These are phyloP conservation scores for Sequoiadendron giganteum DNA, from an alignment of 75 land plant species.

Conservation along the genomic window DNA sequence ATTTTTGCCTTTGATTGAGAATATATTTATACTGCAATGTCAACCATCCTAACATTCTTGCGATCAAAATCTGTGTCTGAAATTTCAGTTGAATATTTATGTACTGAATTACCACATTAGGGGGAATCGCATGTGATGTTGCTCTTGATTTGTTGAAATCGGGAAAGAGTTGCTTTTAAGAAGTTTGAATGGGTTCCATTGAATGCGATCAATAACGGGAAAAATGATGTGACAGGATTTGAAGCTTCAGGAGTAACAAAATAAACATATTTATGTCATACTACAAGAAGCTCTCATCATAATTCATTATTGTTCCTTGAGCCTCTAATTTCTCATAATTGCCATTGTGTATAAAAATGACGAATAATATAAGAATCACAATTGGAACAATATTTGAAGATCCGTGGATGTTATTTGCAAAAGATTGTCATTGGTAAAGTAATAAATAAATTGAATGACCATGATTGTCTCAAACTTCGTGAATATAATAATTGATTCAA, in stretches of 20 bases:
- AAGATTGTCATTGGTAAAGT: neutral
- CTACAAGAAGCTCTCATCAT: neutral
- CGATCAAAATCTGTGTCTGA: neutral
- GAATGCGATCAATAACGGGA: neutral
- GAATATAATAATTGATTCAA: neutral
- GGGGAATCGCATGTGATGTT: neutral
- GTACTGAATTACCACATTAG: neutral
- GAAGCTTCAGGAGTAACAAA: neutral
- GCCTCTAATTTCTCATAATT: neutral
- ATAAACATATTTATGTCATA: neutral
- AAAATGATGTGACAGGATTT: neutral
- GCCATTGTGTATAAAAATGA: neutral
- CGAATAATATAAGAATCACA: neutral
- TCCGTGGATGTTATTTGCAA: neutral
- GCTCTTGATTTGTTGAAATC: constrained; percentile 1
- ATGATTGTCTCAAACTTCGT: neutral
- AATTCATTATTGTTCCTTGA: neutral
- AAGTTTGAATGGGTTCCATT: neutral
- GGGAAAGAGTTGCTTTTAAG: neutral
- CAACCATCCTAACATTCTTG: neutral
- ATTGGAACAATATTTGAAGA: neutral
- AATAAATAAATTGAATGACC: neutral
- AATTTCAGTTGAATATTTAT: neutral
- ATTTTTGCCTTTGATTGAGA: neutral
- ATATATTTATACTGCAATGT: neutral